Evolutionary conservation across 1,139 yeast genomes (phyloP).

Genomic region (Lodderomyces beijingensis): DNA sequence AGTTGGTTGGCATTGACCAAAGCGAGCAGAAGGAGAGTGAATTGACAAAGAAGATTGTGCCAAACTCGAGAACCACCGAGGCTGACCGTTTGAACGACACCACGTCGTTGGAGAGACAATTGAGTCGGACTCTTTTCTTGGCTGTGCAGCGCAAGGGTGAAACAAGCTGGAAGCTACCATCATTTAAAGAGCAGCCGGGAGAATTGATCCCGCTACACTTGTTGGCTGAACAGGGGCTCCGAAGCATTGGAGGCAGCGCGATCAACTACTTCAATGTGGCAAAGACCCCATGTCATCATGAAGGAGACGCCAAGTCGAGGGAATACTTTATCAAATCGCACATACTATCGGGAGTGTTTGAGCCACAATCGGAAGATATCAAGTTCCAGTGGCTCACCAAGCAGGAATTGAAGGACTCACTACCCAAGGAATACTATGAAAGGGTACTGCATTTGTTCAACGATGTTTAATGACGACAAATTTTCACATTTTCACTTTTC

Average conservation of each 20-base stretch:
- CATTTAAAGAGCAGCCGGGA: conserved; percentile 36
- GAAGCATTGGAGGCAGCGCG: conserved; percentile 64
- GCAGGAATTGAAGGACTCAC: conserved; percentile 63
- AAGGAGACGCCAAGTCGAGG: conserved; percentile 38
- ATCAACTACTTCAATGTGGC: conserved; percentile 75
- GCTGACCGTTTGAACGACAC: conserved; percentile 67
- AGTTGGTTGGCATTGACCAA: conserved; percentile 21
- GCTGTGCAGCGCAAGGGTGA: conserved; percentile 47
- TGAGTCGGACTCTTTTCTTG: conserved; percentile 77
- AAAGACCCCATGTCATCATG: conserved; percentile 69
- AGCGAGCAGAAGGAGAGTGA: conserved; percentile 20
- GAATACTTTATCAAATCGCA: conserved; percentile 83
- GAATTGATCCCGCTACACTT: conserved; percentile 54
- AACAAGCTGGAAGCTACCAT: conserved; percentile 70
- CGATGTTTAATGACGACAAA: too few species aligned
- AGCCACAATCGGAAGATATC: conserved; percentile 36
- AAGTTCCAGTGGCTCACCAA: conserved; percentile 77
- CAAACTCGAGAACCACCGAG: conserved; percentile 68
- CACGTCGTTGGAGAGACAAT: conserved; percentile 69
- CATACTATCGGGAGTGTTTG: conserved; percentile 81
- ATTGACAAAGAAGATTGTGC: conserved; percentile 64
- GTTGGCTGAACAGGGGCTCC: conserved; percentile 73
- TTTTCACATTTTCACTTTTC: too few species aligned
- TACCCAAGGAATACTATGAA: conserved; percentile 52
- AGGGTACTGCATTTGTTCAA: conserved; percentile 51